Conservation (phyloP, 768 basidiomycete genomes). For the Leucocoprinus leucothites region DNA sequence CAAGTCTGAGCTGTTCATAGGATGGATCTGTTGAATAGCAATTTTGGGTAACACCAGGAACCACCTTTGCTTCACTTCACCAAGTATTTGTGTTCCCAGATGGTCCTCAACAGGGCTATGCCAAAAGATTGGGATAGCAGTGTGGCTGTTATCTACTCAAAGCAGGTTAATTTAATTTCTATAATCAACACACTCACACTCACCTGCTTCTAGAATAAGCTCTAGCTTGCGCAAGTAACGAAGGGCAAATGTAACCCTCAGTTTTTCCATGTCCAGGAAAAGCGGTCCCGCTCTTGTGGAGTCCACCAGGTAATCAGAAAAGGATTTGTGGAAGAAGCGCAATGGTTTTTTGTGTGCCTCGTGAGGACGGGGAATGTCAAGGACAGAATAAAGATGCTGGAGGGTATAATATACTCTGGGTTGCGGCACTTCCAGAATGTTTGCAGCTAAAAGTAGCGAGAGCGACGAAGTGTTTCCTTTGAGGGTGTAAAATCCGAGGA, state of each 20-base stretch:
- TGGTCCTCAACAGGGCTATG: not conserved
- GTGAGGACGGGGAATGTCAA: not conserved
- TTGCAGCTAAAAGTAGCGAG: not conserved
- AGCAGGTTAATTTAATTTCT: too few relatives aligned
- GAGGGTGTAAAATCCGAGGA: not conserved
- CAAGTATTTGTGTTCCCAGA: not conserved
- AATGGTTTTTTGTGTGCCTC: not conserved
- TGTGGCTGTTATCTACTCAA: not conserved
- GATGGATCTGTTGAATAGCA: not conserved
- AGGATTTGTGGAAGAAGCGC: not conserved
- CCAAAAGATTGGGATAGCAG: not conserved
- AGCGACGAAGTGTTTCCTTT: not conserved
- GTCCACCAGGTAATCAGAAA: not conserved
- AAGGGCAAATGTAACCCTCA: not conserved
- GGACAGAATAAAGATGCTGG: slow-evolving; percentile 1
- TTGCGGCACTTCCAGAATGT: not conserved
- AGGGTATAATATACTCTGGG: not conserved
- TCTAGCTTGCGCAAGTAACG: not conserved
- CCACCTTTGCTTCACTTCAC: not conserved
- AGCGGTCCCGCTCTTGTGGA: not conserved
- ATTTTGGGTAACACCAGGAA: not conserved
- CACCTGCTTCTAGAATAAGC: not conserved
- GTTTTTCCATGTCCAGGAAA: not conserved
- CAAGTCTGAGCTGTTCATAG: not conserved
- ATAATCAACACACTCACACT: not conserved